Conservation (phyloP, 1,139 yeast genomes). For the Hanseniaspora uvarum region DNA sequence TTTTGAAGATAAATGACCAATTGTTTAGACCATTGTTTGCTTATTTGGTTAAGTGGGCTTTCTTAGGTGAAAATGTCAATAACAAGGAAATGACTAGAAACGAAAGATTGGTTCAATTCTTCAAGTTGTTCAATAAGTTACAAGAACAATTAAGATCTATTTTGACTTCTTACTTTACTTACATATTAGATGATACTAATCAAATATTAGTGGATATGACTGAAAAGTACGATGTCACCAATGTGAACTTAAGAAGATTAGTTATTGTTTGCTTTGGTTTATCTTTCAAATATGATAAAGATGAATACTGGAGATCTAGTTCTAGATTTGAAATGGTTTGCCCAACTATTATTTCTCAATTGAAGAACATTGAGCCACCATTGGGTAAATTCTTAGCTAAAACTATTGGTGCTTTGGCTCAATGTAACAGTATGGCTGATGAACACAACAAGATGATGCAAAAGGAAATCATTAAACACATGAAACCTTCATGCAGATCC, state of each 20-base stretch:
- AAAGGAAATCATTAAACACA: constrained; percentile 44
- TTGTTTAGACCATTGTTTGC: constrained; percentile 88
- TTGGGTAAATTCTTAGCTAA: constrained; percentile 73
- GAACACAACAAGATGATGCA: constrained; percentile 70
- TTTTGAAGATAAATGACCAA: constrained; percentile 87
- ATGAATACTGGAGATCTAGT: constrained; percentile 87
- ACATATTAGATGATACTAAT: constrained; percentile 64
- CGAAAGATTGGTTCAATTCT: constrained; percentile 60
- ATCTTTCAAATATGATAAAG: constrained; percentile 79
- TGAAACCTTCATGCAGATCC: constrained; percentile 43
- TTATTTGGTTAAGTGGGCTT: constrained; percentile 83
- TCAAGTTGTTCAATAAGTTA: constrained; percentile 74
- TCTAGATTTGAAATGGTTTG: constrained; percentile 70
- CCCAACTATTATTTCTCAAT: constrained; percentile 53
- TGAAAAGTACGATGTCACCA: constrained; percentile 32
- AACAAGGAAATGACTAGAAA: constrained; percentile 38
- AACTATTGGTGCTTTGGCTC: constrained; percentile 66
- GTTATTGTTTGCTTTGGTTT: constrained; percentile 61
- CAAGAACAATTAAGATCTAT: constrained; percentile 78
- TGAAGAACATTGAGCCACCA: constrained; percentile 53
- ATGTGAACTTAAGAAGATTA: constrained; percentile 57
- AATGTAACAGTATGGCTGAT: constrained; percentile 59
- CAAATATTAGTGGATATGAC: constrained; percentile 43
- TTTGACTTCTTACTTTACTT: constrained; percentile 78
- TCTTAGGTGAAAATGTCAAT: constrained; percentile 62